phyloP scores from a whole-genome alignment of 2,329 filamentous ascomycete species.

The Neonectria coccinea region DNA sequence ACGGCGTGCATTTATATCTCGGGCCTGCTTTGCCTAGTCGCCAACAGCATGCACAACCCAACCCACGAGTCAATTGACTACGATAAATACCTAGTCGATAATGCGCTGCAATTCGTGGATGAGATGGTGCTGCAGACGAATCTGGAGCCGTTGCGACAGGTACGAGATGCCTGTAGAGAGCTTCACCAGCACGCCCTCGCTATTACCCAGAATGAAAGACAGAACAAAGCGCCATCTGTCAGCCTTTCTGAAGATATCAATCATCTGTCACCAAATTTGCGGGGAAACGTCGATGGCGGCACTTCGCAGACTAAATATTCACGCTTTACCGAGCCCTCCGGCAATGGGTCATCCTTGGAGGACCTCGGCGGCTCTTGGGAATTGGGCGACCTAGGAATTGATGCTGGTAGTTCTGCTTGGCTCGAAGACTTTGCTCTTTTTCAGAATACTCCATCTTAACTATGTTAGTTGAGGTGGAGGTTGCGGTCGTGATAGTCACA shows the following conservation, averaged over 20 bases:
- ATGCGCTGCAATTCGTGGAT: conserved; percentile 5
- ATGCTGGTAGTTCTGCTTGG: too few relatives aligned
- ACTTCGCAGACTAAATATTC: too few relatives aligned
- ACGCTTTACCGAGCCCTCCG: too few relatives aligned
- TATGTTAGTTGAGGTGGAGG: too few relatives aligned
- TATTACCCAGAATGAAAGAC: background rate
- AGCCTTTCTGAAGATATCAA: background rate
- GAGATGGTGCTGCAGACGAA: conserved; percentile 8
- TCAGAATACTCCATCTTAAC: too few relatives aligned
- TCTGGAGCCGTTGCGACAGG: background rate
- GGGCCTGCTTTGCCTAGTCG: conserved; percentile 1
- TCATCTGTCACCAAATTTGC: background rate
- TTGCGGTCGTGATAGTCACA: too few relatives aligned
- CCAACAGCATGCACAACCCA: conserved; percentile 10
- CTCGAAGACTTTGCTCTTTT: too few relatives aligned
- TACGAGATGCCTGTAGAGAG: conserved; percentile 5
- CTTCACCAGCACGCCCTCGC: background rate
- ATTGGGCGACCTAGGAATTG: background rate
- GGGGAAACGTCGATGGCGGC: background rate
- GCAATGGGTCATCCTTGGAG: too few relatives aligned
- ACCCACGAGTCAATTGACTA: background rate
- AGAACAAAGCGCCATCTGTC: too few relatives aligned
- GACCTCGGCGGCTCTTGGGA: too few relatives aligned
- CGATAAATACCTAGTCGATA: background rate
- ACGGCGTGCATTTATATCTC: conserved; percentile 13